phyloP scores from a whole-genome alignment of 805 yeast species.

The Blastobotrys robertii region DNA sequence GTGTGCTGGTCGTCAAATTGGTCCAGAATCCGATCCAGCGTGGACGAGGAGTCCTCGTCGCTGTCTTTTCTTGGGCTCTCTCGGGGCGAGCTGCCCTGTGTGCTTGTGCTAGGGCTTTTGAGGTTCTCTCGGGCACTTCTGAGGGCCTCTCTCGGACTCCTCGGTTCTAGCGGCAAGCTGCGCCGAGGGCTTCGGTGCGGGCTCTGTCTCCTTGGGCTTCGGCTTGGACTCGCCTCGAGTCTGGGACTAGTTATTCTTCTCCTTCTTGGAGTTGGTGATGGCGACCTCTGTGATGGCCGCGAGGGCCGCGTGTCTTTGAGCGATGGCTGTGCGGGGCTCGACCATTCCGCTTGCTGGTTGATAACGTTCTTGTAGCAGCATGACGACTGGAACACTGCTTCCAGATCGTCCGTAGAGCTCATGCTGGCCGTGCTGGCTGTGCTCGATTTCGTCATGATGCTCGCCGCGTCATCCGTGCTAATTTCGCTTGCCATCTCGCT shows the following conservation, averaged over 20 bases:
- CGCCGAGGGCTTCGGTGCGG: too few relatives aligned
- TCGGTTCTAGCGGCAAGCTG: too few relatives aligned
- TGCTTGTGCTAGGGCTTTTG: too few relatives aligned
- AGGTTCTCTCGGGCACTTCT: too few relatives aligned
- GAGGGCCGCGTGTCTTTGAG: not conserved
- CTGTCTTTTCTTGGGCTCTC: not conserved
- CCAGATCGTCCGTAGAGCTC: constrained; percentile 6
- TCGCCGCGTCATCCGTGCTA: constrained; percentile 5
- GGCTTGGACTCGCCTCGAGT: too few relatives aligned
- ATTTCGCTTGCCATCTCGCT: constrained; percentile 3
- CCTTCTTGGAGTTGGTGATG: not conserved
- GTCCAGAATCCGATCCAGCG: constrained; percentile 19
- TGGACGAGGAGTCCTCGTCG: constrained; percentile 13
- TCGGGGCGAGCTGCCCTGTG: too few relatives aligned
- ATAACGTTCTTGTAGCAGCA: constrained; percentile 10
- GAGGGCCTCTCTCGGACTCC: too few relatives aligned
- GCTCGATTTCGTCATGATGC: not conserved
- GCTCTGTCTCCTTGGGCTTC: too few relatives aligned
- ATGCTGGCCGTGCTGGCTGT: constrained; percentile 1
- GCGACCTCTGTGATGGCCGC: not conserved
- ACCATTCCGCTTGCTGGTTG: not conserved
- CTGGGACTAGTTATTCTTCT: not conserved
- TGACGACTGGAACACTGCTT: constrained; percentile 10
- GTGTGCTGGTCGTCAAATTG: constrained; percentile 10
- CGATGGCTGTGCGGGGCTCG: not conserved